Base-by-base conservation (phyloP, 2,329 filamentous ascomycete species). In the Fusarium aywerte region DNA sequence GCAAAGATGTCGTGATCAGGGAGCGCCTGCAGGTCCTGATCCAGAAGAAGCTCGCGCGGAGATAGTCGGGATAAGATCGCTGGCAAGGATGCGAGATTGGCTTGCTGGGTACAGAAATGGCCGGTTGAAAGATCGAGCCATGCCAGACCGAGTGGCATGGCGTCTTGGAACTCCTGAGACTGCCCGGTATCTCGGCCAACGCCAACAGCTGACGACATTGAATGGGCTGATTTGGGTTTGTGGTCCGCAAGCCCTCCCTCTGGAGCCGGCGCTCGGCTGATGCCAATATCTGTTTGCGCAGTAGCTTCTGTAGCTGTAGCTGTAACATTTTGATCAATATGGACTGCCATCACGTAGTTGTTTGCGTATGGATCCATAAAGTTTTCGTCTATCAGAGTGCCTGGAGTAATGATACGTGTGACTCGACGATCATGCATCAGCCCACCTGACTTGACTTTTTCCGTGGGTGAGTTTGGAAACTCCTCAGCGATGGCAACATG, bases 101-200 rank as follows among this genome's bases (percentile, higher is more conserved):
- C 90, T 18, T 82, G 83, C 75, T 98, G 93, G 1, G 93, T 97
- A 73, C 89, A 93, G 79, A 99, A 99, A 72, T 95, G 92, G 15
- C 96, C 96, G 4, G 96, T 99, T 10, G 96, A 97, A 25, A 98
- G 81, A 78, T 99, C 96, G 44, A 98, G 82, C 96, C 96, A 99
- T 38, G 96, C 92, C 48, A 99, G 81, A 4, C 96, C 96, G 57
- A 96, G 81, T 43, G 79, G 78, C 51, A 68, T 58, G 32, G 58
- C 51, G 31, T 59, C 56, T 43, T 60, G 65, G 47, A 52, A 48
- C 57, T 49, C 58, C 59, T 60, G 66, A 62, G 45, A 57, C 58
- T 62, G 58, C 40, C 54, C 61, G 47, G 32, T 50, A 55, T 44
- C 45, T 45, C 40, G 51, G 56, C 44, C 57, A 68, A 63, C 69